Conservation (phyloP, 2,329 filamentous ascomycete genomes). For the Aspergillus luchuensis region DNA sequence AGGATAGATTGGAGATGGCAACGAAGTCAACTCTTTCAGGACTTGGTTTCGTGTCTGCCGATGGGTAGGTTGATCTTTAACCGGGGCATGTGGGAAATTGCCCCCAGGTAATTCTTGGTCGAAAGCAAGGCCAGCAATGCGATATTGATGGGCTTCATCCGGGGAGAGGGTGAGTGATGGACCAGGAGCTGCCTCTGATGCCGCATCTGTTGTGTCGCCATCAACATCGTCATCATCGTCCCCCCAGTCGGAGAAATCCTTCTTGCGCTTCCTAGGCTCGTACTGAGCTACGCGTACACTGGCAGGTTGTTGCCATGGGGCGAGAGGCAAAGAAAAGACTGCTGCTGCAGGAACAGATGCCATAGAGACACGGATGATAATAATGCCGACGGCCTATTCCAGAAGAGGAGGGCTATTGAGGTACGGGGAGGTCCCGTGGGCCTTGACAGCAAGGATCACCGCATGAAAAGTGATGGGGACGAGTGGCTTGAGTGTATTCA, state of each 20-base stretch:
- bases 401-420: slow-evolving; percentile 2
- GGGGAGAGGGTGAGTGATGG: slow-evolving; percentile 39
- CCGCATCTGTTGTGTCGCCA: slow-evolving; percentile 33
- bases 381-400: slow-evolving; percentile 9
- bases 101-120: slow-evolving; percentile 42
- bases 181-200: slow-evolving; percentile 27
- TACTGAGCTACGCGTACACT: slow-evolving; percentile 40
- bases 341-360: slow-evolving; percentile 35
- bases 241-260: slow-evolving; percentile 28
- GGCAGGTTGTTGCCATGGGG: slow-evolving; percentile 38
- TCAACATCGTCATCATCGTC: slow-evolving; percentile 28
- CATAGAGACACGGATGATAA: slow-evolving; percentile 25
- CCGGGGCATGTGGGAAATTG: slow-evolving; percentile 45
- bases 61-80: slow-evolving; percentile 15
- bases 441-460: slow-evolving; percentile 1
- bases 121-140: slow-evolving; percentile 43
- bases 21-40: slow-evolving; percentile 30
- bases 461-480: slow-evolving; percentile 5
- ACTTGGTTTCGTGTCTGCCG: slow-evolving; percentile 22
- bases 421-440: slow-evolving; percentile 12
- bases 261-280: slow-evolving; percentile 40
- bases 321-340: slow-evolving; percentile 42
- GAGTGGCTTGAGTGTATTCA: background rate
- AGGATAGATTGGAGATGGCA: slow-evolving; percentile 39
- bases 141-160: slow-evolving; percentile 47